Percentiles rank a stretch among this genome's conserved stretches.
Evolutionary conservation across 805 yeast species (phyloP).

Genomic region (Dipodascus geniculatus): DNA sequence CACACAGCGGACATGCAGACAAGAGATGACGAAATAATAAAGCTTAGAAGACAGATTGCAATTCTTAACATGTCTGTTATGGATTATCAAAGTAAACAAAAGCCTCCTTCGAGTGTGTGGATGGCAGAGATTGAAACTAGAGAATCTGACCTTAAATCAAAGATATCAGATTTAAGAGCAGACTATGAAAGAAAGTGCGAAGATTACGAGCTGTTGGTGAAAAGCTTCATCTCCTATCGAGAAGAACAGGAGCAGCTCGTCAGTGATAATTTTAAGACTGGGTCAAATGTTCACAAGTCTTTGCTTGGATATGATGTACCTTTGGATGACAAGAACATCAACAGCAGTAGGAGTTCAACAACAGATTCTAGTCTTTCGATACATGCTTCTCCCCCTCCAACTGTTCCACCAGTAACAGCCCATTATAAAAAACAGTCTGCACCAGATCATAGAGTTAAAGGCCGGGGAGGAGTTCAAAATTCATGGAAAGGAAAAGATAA

Average conservation of each 20-base stretch:
- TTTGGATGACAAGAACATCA: not conserved
- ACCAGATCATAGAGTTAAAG: conserved; percentile 3
- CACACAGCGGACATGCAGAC: not conserved
- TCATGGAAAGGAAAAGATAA: not conserved
- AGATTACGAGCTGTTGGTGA: not conserved
- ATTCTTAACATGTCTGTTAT: not conserved
- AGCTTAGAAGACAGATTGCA: not conserved
- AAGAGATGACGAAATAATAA: not conserved
- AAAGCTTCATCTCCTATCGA: not conserved
- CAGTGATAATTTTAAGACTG: not conserved
- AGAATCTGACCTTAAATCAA: not conserved
- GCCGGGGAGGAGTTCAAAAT: conserved; percentile 2
- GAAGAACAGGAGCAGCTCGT: not conserved
- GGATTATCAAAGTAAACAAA: not conserved
- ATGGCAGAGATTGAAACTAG: conserved; percentile 3
- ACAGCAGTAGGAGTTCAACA: not conserved
- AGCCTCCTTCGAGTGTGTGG: not conserved
- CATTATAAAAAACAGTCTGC: conserved; percentile 1
- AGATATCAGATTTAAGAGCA: conserved; percentile 2
- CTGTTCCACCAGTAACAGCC: not conserved
- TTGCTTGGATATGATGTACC: not conserved
- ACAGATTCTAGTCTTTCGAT: not conserved
- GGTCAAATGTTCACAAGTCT: not conserved
- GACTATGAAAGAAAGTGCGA: conserved; percentile 6
- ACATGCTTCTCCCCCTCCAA: not conserved